A percentile compares a stretch with the other conserved stretches of the same genome.
Conservation (phyloP, 495 filamentous ascomycete species). For the Neurospora terricola region DNA sequence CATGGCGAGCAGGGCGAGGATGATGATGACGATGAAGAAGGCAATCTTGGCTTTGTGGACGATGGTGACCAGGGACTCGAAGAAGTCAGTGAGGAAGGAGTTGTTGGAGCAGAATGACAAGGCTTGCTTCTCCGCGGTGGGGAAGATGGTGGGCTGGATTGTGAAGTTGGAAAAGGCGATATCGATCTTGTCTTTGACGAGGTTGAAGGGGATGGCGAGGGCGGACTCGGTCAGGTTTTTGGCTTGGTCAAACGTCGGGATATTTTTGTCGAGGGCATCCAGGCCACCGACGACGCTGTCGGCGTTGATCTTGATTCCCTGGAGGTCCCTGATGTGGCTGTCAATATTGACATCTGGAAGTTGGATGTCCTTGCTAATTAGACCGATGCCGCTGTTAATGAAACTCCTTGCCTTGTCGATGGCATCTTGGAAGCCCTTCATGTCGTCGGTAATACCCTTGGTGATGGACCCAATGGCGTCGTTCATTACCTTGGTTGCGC, state of each 20-base stretch:
- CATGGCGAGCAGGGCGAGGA: slow-evolving; percentile 61
- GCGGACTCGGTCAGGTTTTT: slow-evolving; percentile 63
- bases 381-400: too few species aligned
- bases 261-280: slow-evolving; percentile 56
- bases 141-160: slow-evolving; percentile 68
- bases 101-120: slow-evolving; percentile 84
- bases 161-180: slow-evolving; percentile 46
- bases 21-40: slow-evolving; percentile 60
- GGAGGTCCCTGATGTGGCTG: slow-evolving; percentile 49
- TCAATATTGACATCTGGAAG: slow-evolving; percentile 47
- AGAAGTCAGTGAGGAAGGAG: slow-evolving; percentile 78
- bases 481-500: slow-evolving; percentile 65
- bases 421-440: slow-evolving; percentile 46
- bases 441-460: slow-evolving; percentile 45
- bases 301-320: slow-evolving; percentile 56
- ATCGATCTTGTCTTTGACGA: slow-evolving; percentile 61
- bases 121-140: slow-evolving; percentile 67
- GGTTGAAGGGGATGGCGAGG: slow-evolving; percentile 68
- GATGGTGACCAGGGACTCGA: slow-evolving; percentile 55
- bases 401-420: slow-evolving; percentile 36
- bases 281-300: slow-evolving; percentile 53
- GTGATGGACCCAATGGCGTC: slow-evolving; percentile 56
- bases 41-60: slow-evolving; percentile 54
- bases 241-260: slow-evolving; percentile 76
- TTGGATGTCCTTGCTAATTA: slow-evolving; percentile 11